Percentiles rank a stretch among this genome's conserved stretches.
These are phyloP conservation scores for Senna tora DNA, from an alignment of 306 rosid species.

Conservation along the genomic window DNA sequence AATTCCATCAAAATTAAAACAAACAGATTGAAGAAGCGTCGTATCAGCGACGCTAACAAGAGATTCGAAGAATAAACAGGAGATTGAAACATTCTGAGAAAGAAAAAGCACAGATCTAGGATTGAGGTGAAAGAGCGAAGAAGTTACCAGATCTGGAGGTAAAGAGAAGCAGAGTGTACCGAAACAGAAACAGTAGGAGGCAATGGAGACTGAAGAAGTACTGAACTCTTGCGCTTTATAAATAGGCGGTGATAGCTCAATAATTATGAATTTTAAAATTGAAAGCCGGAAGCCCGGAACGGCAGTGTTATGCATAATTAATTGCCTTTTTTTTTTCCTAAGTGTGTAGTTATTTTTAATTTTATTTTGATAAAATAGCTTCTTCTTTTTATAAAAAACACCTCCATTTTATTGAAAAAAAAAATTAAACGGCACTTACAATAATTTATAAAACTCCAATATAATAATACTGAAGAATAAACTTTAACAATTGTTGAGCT, in stretches of 20 bases:
- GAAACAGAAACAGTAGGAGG: neutral
- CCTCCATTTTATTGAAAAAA: no score
- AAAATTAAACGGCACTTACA: no score
- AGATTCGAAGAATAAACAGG: neutral
- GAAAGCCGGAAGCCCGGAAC: neutral
- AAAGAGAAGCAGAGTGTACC: neutral
- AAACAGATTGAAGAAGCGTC: neutral
- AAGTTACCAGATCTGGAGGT: neutral
- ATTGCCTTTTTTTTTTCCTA: no score
- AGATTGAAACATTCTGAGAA: neutral
- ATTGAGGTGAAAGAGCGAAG: neutral
- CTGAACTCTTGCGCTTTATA: neutral
- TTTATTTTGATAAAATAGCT: no score
- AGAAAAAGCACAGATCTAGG: neutral
- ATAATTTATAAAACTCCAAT: no score
- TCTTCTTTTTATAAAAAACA: no score
- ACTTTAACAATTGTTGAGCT: no score
- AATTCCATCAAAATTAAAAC: neutral
- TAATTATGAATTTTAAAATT: neutral
- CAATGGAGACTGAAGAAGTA: neutral
- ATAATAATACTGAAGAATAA: no score
- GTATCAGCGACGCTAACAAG: neutral
- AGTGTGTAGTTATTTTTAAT: no score
- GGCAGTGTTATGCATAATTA: neutral
- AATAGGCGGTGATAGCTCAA: neutral